Evolutionary conservation across 192 early-diverging fungal genomes (phyloP).

Genomic region (Podila epicladia): DNA sequence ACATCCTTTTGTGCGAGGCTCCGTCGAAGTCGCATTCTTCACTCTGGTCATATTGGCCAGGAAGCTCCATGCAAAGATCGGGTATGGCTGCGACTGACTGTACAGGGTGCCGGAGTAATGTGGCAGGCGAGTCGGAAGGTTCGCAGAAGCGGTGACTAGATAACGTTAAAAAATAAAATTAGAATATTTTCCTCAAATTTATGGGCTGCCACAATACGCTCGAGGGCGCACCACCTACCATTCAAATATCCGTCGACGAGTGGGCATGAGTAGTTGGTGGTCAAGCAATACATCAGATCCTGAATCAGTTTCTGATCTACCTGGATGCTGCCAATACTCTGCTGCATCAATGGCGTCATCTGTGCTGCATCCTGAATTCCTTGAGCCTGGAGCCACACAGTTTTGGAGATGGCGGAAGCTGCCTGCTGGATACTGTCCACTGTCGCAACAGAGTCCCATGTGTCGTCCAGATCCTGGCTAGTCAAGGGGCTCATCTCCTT

Average conservation of each 20-base stretch:
- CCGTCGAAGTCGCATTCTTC: conserved; percentile 3
- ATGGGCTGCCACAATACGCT: not conserved
- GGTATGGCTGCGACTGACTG: conserved; percentile 43
- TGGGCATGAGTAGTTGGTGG: conserved; percentile 72
- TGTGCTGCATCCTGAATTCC: conserved; percentile 22
- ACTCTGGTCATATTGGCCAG: conserved; percentile 52
- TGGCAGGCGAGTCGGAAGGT: conserved; percentile 31
- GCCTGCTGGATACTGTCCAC: conserved; percentile 65
- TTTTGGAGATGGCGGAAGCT: conserved; percentile 65
- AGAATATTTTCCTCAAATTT: not conserved
- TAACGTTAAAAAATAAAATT: not conserved
- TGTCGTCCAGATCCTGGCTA: conserved; percentile 52
- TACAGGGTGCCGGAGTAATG: conserved; percentile 61
- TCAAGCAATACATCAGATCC: conserved; percentile 68
- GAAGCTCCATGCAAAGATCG: conserved; percentile 60
- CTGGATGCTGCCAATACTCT: conserved; percentile 54
- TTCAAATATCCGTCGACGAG: conserved; percentile 57
- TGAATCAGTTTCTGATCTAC: conserved; percentile 66
- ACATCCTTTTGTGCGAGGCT: conserved; percentile 16
- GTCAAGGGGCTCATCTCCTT: conserved; percentile 60
- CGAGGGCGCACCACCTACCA: conserved; percentile 23
- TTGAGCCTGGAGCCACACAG: conserved; percentile 65
- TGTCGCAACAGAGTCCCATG: conserved; percentile 40
- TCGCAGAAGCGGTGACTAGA: conserved; percentile 22
- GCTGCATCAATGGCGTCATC: conserved; percentile 38